A percentile compares a stretch with the other conserved stretches of the same genome.
Conservation (phyloP, 805 yeast species). For the Pichia scutulata region DNA sequence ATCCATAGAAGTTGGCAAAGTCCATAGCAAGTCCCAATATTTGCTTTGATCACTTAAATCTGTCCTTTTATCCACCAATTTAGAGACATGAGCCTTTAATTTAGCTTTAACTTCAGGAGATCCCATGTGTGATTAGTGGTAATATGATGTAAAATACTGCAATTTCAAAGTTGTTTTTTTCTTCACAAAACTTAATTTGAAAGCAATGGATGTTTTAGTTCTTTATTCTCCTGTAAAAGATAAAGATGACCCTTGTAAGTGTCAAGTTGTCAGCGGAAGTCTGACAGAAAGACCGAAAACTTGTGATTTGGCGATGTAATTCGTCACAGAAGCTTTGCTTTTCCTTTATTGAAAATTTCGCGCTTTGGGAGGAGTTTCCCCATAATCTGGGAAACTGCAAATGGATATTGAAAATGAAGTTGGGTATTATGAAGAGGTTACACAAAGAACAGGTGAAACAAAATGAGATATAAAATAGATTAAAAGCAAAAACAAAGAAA, state of each 20-base stretch:
- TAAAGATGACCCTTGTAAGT: neutral
- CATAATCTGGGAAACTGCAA: too few species aligned
- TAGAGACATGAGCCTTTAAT: constrained; percentile 53
- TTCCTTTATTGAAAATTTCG: neutral
- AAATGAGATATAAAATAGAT: too few species aligned
- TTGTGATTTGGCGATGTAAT: neutral
- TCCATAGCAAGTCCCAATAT: constrained; percentile 41
- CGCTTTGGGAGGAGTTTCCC: neutral
- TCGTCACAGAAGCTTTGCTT: neutral
- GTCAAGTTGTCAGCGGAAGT: neutral
- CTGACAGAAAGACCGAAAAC: neutral
- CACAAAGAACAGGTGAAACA: neutral
- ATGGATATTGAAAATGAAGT: too few species aligned
- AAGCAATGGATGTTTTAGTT: neutral
- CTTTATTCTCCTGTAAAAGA: neutral
- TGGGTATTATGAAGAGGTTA: neutral
- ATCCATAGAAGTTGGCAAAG: constrained; percentile 40
- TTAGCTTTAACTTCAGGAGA: constrained; percentile 60
- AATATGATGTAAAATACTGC: neutral
- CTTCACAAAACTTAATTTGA: neutral
- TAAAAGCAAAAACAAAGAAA: too few species aligned
- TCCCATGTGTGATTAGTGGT: constrained; percentile 41
- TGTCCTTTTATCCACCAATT: constrained; percentile 42
- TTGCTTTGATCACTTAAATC: constrained; percentile 29
- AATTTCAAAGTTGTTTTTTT: too few species aligned